Base-by-base conservation (phyloP, 225 moss, liverwort and hornwort species). In the Neckera pumila region DNA sequence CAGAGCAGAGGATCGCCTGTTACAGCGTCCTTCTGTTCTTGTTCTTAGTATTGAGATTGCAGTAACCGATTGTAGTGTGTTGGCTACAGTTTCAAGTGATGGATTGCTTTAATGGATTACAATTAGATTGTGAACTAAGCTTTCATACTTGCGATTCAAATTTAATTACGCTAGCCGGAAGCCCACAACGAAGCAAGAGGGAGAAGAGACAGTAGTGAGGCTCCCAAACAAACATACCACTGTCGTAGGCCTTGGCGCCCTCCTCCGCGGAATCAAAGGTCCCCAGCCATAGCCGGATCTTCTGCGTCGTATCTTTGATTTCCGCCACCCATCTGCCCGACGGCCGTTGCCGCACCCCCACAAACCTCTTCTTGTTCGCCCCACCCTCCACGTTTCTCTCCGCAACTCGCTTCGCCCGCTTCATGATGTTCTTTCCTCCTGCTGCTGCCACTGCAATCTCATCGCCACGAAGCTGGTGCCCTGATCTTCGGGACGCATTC, bases 271-370 rank as follows among this genome's bases (percentile, higher is more conserved):
- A 96, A 82, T 98, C 96, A 57, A 98, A 98, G 14, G 98, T 98
- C 33, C 98, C 98, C 62, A 98, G 90, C 98, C 98, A 98, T 49
- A 98, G 91, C 80, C 98, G 94, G 87, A 98, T 98, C 95, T 98
- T 98, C 89, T 98, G 96, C 28, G 98, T 98, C 7, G 98, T 98
- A 91, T 98, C 98, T 82, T 98, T 98, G 92, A 98, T 98, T 91
- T 98, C 98, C 34, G 98, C 98, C 38, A 98, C 98, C 98, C 98
- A 98, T 82, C 98, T 75, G 38, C 98, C 98, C 6, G 98, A 98
- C 4, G 96, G 98, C 28, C 98, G 93, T 91, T 98, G 98, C 84
- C 98, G 93, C 86, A 98, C 96, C 30, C 98, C 98, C 82, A 98
- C 98, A 81, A 96, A 98, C 88, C 95, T 84, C 83, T 95, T 98